Percentiles rank a stretch among this genome's conserved stretches.
phyloP scores from a whole-genome alignment of 345 rosid species.

The Gossypioides kirkii region DNA sequence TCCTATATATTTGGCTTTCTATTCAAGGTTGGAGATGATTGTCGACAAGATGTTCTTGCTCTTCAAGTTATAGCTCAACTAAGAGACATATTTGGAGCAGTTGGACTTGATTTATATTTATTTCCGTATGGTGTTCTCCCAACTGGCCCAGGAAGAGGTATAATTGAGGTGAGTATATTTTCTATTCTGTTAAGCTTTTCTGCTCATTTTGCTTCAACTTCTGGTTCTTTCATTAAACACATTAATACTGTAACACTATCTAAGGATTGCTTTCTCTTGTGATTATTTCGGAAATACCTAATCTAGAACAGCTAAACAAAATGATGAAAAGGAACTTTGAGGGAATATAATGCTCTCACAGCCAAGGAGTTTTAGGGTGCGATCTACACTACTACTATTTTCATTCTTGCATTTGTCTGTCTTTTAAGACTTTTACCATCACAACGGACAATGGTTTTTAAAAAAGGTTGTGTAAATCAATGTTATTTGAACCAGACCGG shows the following conservation, averaged over 20 bases:
- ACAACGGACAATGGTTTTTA: neutral
- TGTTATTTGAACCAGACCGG: too few relatives aligned
- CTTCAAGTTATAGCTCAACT: conserved; percentile 96
- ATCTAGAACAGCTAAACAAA: neutral
- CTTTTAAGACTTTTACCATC: neutral
- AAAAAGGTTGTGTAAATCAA: neutral
- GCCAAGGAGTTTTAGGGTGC: neutral
- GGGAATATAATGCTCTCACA: neutral
- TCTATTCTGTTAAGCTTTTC: neutral
- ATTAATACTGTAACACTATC: neutral
- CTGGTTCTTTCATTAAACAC: neutral
- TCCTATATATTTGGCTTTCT: conserved; percentile 9
- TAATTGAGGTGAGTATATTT: conserved; percentile 68
- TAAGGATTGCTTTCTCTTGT: neutral
- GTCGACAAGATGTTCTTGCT: conserved; percentile 98
- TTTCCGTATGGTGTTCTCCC: conserved; percentile 99
- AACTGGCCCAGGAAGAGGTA: conserved; percentile 93
- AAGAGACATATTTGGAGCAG: conserved; percentile 83
- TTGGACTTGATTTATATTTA: conserved; percentile 77
- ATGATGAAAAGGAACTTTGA: neutral
- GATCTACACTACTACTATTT: neutral
- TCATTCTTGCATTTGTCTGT: neutral
- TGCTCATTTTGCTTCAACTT: neutral
- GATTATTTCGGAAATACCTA: neutral
- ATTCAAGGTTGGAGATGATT: conserved; percentile 95